Conservation (phyloP, 495 filamentous ascomycete genomes). For the Penicillium goetzii region DNA sequence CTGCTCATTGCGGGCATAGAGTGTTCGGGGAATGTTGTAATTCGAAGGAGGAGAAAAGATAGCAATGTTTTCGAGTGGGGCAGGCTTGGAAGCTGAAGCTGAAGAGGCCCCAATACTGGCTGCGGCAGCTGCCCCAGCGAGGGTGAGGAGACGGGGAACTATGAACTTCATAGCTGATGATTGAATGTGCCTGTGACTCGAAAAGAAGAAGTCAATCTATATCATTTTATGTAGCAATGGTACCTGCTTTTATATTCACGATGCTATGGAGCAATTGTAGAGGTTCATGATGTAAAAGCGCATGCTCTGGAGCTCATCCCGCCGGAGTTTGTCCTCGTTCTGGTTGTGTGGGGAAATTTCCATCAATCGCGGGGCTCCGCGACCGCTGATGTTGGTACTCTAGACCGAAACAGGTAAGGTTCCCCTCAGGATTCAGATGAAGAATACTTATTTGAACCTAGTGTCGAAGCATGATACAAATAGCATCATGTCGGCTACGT, state of each 20-base stretch:
- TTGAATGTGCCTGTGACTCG: slow-evolving; percentile 18
- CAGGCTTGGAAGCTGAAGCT: slow-evolving; percentile 3
- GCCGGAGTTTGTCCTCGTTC: slow-evolving; percentile 35
- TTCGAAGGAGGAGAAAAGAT: slow-evolving; percentile 40
- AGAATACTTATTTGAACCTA: background rate
- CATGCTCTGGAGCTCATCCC: slow-evolving; percentile 25
- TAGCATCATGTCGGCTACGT: slow-evolving; percentile 2
- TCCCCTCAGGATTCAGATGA: background rate
- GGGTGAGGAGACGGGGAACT: slow-evolving; percentile 19
- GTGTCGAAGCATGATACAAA: background rate
- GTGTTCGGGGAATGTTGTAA: slow-evolving; percentile 40
- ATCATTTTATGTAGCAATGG: background rate
- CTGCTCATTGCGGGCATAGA: slow-evolving; percentile 31
- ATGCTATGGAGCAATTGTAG: background rate
- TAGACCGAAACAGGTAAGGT: background rate
- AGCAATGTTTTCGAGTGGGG: slow-evolving; percentile 25
- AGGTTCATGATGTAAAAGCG: background rate
- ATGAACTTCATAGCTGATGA: slow-evolving; percentile 21
- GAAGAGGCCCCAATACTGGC: slow-evolving; percentile 13
- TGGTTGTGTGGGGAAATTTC: slow-evolving; percentile 25
- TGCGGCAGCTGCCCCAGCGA: slow-evolving; percentile 24
- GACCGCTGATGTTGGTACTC: background rate
- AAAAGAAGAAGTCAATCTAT: background rate
- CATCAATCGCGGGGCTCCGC: slow-evolving; percentile 20
- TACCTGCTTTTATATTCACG: slow-evolving; percentile 1